A percentile compares a stretch with the other conserved stretches of the same genome.
Conservation (phyloP, 2,329 filamentous ascomycete genomes). For the Neonectria coccinea region DNA sequence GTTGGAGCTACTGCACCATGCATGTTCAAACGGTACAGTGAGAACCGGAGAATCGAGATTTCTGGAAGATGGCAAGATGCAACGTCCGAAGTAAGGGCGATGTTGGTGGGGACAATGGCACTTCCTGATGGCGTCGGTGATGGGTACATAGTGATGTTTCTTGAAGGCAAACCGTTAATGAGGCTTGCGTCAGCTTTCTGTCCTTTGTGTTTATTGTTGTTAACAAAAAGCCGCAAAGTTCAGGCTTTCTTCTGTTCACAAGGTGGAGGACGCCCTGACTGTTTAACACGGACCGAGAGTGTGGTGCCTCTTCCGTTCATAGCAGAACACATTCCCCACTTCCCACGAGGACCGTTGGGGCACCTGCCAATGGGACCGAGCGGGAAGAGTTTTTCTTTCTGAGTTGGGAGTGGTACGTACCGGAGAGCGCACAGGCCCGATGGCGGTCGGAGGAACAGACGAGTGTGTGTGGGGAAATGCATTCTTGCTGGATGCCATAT, state of each 20-base stretch:
- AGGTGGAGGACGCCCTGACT: background rate
- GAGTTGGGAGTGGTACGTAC: slow-evolving; percentile 18
- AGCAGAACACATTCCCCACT: background rate
- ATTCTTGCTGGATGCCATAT: slow-evolving; percentile 25
- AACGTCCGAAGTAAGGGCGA: slow-evolving; percentile 21
- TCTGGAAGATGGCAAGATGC: slow-evolving; percentile 15
- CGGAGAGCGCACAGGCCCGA: background rate
- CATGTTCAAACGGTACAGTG: slow-evolving; percentile 1
- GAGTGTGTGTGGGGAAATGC: slow-evolving; percentile 36
- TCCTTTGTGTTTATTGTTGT: slow-evolving; percentile 26
- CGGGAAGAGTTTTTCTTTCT: slow-evolving; percentile 27
- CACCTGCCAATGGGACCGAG: slow-evolving; percentile 28
- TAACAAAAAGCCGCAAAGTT: slow-evolving; percentile 27
- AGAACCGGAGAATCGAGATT: slow-evolving; percentile 7
- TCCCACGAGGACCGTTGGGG: background rate
- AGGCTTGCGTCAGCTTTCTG: slow-evolving; percentile 12
- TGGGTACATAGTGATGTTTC: background rate
- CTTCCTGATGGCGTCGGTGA: background rate
- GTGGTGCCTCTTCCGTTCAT: slow-evolving; percentile 38
- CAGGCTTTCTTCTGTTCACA: slow-evolving; percentile 15
- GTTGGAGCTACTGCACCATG: slow-evolving; percentile 15
- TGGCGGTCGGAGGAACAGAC: slow-evolving; percentile 9
- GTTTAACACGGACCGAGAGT: slow-evolving; percentile 9
- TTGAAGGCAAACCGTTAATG: slow-evolving; percentile 15
- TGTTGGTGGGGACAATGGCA: slow-evolving; percentile 6